Conservation (phyloP, 371 early-diverging fungal genomes). For the Phascolomyces articulosus region DNA sequence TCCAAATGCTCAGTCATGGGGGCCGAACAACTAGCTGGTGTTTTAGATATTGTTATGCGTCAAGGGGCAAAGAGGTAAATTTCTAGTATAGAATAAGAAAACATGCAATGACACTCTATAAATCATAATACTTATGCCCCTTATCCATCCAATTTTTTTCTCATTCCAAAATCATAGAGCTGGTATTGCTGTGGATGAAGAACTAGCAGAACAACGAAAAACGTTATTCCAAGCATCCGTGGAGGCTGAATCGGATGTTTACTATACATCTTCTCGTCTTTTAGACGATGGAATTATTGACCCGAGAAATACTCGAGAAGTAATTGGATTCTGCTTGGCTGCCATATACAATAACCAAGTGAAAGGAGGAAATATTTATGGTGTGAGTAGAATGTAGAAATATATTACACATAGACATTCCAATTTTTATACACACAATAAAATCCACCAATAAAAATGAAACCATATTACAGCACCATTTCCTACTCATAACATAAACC, state of each 20-base stretch:
- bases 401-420: too few relatives aligned
- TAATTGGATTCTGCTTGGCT: conserved; percentile 66
- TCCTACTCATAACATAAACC: background rate
- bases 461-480: too few relatives aligned
- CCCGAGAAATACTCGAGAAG: conserved; percentile 66
- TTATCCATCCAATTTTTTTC: background rate
- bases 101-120: too few relatives aligned
- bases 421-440: too few relatives aligned
- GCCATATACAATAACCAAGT: conserved; percentile 62
- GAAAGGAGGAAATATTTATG: conserved; percentile 68
- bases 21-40: conserved; percentile 74
- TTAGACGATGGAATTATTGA: conserved; percentile 74
- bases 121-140: background rate
- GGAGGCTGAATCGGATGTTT: conserved; percentile 70
- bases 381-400: conserved; percentile 71
- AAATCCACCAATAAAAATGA: too few relatives aligned
- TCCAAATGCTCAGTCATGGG: conserved; percentile 81
- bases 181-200: conserved; percentile 61
- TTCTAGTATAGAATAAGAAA: background rate
- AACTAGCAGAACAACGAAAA: conserved; percentile 53
- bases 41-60: conserved; percentile 72
- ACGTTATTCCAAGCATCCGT: conserved; percentile 65
- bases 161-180: conserved; percentile 24
- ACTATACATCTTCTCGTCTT: conserved; percentile 68
- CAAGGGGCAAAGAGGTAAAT: conserved; percentile 65